Conservation (phyloP, 805 yeast species). For the Kazachstania bromeliacearum region DNA sequence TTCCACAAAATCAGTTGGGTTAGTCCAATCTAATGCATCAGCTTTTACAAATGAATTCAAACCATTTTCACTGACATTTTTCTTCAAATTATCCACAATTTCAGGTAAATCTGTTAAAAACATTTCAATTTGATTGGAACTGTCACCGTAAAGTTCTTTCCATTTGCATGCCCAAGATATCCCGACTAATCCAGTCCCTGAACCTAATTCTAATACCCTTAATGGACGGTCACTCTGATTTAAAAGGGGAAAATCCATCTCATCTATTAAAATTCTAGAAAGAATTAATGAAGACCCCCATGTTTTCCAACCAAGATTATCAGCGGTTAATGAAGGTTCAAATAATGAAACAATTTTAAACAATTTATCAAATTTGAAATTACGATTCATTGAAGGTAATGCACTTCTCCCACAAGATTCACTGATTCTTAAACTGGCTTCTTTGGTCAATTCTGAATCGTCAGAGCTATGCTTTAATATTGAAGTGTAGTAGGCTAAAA, state of each 20-base stretch:
- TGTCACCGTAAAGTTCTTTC: slow-evolving; percentile 29
- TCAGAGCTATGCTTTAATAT: slow-evolving; percentile 28
- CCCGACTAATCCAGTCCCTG: slow-evolving; percentile 92
- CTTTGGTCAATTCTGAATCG: slow-evolving; percentile 34
- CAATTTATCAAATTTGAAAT: slow-evolving; percentile 39
- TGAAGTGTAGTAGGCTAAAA: slow-evolving; percentile 33
- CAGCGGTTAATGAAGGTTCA: slow-evolving; percentile 84
- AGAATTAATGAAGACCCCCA: slow-evolving; percentile 89
- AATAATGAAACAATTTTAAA: slow-evolving; percentile 32
- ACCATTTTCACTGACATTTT: slow-evolving; percentile 50
- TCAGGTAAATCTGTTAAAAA: slow-evolving; percentile 70
- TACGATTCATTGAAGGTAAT: slow-evolving; percentile 58
- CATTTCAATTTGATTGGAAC: slow-evolving; percentile 33
- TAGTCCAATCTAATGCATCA: slow-evolving; percentile 68
- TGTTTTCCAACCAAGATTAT: slow-evolving; percentile 82
- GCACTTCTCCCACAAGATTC: slow-evolving; percentile 83
- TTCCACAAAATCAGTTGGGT: slow-evolving; percentile 37
- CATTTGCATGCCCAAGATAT: slow-evolving; percentile 42
- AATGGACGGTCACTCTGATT: slow-evolving; percentile 5
- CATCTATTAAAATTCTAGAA: slow-evolving; percentile 40
- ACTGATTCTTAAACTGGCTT: slow-evolving; percentile 57
- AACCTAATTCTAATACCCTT: slow-evolving; percentile 66
- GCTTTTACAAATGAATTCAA: slow-evolving; percentile 29
- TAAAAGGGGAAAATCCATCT: slow-evolving; percentile 4
- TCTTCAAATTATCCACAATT: slow-evolving; percentile 56